Evolutionary conservation across 495 filamentous ascomycete genomes (phyloP).

Genomic region (Neurospora tetraspora): DNA sequence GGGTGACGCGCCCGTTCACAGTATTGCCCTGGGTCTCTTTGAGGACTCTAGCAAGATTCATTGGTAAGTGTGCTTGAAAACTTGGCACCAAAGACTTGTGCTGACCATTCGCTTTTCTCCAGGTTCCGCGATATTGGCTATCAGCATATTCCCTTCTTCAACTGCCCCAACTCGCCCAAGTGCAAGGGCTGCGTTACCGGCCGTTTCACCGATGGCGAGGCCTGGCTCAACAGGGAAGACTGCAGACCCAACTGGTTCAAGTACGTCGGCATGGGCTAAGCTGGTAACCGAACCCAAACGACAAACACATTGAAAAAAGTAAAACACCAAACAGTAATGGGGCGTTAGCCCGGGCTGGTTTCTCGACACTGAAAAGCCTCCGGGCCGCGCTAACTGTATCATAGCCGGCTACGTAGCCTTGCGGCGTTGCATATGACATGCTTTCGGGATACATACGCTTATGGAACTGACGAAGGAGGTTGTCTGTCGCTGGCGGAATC

Average conservation of each 20-base stretch:
- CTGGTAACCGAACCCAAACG: background rate
- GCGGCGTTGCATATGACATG: background rate
- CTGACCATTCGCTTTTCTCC: background rate
- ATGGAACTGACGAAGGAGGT: conserved; percentile 1
- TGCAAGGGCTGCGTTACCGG: conserved; percentile 83
- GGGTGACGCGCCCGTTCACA: conserved; percentile 98
- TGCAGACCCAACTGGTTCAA: conserved; percentile 97
- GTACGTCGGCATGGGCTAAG: conserved; percentile 70
- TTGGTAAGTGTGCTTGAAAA: conserved; percentile 53
- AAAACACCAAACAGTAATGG: background rate
- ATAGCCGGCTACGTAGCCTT: background rate
- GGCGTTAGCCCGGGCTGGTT: background rate
- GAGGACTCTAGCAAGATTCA: conserved; percentile 86
- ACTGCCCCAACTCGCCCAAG: conserved; percentile 94
- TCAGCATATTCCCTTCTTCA: conserved; percentile 96
- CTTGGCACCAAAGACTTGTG: background rate
- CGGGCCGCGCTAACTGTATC: background rate
- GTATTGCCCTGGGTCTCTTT: conserved; percentile 87
- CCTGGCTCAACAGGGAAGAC: conserved; percentile 79
- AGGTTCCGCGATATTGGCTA: conserved; percentile 99
- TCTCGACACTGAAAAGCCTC: background rate
- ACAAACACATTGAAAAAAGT: background rate
- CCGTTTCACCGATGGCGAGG: conserved; percentile 76
- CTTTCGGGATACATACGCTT: conserved; percentile 5
- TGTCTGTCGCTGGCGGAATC: conserved; percentile 7